Conservation (phyloP, 306 rosid genomes). For the Trichosanthes truncata region DNA sequence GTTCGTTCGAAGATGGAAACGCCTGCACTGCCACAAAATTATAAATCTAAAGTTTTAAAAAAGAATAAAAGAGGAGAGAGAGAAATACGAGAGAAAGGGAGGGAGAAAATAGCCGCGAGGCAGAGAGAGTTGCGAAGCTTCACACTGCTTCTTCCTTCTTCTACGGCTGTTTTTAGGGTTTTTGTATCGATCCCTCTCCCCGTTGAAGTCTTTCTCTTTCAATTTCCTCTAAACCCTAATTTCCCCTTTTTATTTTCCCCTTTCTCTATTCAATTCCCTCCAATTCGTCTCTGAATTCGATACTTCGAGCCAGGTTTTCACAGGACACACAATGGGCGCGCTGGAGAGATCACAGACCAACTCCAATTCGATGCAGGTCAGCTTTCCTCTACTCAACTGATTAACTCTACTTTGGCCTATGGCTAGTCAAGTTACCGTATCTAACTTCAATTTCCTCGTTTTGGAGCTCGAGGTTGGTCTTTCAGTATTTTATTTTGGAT, state of each 20-base stretch:
- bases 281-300: not conserved
- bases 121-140: conserved; percentile 27
- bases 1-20: not conserved
- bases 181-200: conserved; percentile 32
- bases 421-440: conserved; percentile 9
- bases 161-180: conserved; percentile 86
- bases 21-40: conserved; percentile 1
- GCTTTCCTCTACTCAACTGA: conserved; percentile 18
- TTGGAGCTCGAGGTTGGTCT: conserved; percentile 25
- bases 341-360: conserved; percentile 64
- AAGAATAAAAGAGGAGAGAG: conserved; percentile 7
- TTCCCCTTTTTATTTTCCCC: conserved; percentile 17
- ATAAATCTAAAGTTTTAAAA: not conserved
- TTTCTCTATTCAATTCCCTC: not conserved
- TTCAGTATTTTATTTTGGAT: not conserved
- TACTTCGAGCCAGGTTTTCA: not conserved
- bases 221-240: conserved; percentile 15
- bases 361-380: conserved; percentile 86
- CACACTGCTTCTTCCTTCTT: conserved; percentile 35
- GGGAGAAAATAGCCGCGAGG: conserved; percentile 10
- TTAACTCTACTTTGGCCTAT: conserved; percentile 22
- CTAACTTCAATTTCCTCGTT: conserved; percentile 8
- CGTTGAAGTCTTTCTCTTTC: conserved; percentile 27
- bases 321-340: conserved; percentile 58
- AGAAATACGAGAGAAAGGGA: not conserved